Evolutionary conservation across 768 basidiomycete species (phyloP).

Genomic region (Termitomyces sp.): DNA sequence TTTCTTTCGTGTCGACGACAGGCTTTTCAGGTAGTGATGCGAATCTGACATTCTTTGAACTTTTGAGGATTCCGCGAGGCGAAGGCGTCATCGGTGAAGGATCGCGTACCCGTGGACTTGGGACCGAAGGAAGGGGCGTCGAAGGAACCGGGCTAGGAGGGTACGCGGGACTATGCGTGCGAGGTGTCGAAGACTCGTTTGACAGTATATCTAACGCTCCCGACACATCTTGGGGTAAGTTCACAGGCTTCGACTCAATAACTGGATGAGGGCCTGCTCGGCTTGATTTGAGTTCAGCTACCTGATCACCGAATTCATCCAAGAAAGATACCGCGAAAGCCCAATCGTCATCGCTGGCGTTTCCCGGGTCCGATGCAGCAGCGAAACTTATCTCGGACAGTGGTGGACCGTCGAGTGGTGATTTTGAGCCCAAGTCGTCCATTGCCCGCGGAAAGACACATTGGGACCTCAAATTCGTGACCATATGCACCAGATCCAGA

Average conservation of each 20-base stretch:
- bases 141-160: slow-evolving; percentile 12
- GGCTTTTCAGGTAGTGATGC: slow-evolving; percentile 27
- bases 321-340: slow-evolving; percentile 31
- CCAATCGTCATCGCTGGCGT: slow-evolving; percentile 28
- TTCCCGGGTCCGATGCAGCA: slow-evolving; percentile 9
- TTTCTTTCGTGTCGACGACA: neutral
- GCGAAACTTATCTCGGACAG: slow-evolving; percentile 11
- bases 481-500: slow-evolving; percentile 41
- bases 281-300: neutral
- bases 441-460: slow-evolving; percentile 24
- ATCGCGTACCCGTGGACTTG: slow-evolving; percentile 11
- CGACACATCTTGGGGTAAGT: neutral
- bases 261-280: neutral
- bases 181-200: slow-evolving; percentile 5
- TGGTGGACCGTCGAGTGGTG: neutral
- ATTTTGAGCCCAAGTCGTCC: slow-evolving; percentile 2
- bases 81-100: slow-evolving; percentile 14
- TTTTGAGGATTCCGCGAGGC: slow-evolving; percentile 33
- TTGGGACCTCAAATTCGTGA: slow-evolving; percentile 38
- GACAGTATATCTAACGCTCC: neutral
- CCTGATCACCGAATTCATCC: slow-evolving; percentile 6
- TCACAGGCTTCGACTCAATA: neutral
- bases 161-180: slow-evolving; percentile 1
- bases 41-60: slow-evolving; percentile 42
- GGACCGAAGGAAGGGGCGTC: slow-evolving; percentile 12